Evolutionary conservation across 2,329 filamentous ascomycete species (phyloP), one percentile per base, ranked within the genome.

Genomic region (Aspergillus calidoustus): DNA sequence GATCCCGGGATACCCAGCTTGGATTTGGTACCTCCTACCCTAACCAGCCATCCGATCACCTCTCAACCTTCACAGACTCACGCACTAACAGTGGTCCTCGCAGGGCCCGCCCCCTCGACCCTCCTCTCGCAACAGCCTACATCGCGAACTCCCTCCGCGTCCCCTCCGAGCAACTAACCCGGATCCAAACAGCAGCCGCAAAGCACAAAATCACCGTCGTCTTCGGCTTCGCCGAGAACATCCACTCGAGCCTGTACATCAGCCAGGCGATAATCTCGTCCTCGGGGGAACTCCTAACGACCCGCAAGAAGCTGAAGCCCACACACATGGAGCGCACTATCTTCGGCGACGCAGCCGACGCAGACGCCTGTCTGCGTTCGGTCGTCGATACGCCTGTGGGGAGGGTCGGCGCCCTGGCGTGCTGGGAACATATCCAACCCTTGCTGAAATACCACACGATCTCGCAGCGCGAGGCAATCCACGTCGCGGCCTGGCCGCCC

Each of bases 1-100:
- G 79, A 81, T 86, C 34, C 83, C 83, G 1, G 84, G 84, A 0
- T 86, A 86, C 68, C 84, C 83, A n/a, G 77, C 72, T 54, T 83
- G 76, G 76, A 78, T 80, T n/a, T 80, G 76, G 76, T 76, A 54
- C 25, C 5, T 31, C 8, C 15, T n/a, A 17, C 38, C 11, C 22
- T 19, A 59, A 30, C 43, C 4, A 19, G 19, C 43, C 19, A 46
- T 8, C 11, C 9, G 15, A 34, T 11, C 31, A 34, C 7, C 31
- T 2, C 31, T 8, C 7, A 34, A 34, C 7, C 4, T 38, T 38
- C 13, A 1, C 4, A 9, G 11, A 17, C 7, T 46, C 17, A 15
- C 19, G 7, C 3, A 48, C 7, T 11, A 19, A 48, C 5, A 11
- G 7, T 4, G 11, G 7, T 19, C 19, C 11, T 6, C n/a, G 22